Evolutionary conservation across 129 eudicot species (phyloP).

Genomic region (Ambrosia artemisiifolia): DNA sequence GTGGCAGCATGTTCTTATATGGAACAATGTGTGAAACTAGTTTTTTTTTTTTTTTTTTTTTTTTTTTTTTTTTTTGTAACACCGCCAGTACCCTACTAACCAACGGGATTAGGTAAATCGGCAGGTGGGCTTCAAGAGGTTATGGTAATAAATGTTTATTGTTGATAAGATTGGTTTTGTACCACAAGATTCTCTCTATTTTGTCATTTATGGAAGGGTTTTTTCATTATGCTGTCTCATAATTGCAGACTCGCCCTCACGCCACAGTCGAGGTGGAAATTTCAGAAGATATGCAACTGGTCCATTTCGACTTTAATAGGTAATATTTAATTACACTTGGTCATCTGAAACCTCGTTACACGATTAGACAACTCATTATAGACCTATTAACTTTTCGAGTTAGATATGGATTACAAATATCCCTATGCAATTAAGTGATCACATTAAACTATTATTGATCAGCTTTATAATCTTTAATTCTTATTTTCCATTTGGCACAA

Average conservation of each 20-base stretch:
- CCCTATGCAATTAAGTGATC: too few relatives aligned
- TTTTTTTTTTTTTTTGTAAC: background rate
- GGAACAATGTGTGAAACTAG: slow-evolving; percentile 7
- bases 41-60: background rate
- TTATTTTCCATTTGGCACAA: slow-evolving; percentile 4
- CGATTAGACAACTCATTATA: too few relatives aligned
- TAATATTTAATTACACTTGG: slow-evolving; percentile 5
- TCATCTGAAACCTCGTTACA: too few relatives aligned
- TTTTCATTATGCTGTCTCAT: background rate
- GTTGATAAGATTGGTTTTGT: background rate
- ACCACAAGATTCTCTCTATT: slow-evolving; percentile 17
- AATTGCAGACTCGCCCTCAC: slow-evolving; percentile 66
- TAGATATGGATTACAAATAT: too few relatives aligned
- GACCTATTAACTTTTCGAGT: too few relatives aligned
- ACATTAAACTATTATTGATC: background rate
- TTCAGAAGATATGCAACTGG: slow-evolving; percentile 72
- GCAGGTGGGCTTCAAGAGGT: background rate
- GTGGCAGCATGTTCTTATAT: background rate
- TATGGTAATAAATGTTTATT: background rate
- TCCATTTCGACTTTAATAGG: slow-evolving; percentile 78
- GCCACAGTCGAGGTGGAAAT: slow-evolving; percentile 78
- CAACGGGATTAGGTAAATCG: too few relatives aligned
- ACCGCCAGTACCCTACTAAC: too few relatives aligned
- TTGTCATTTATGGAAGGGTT: slow-evolving; percentile 12
- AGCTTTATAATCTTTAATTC: background rate